These are phyloP conservation scores for Ascochyta pisi DNA, from an alignment of 2,329 filamentous ascomycete species.

Conservation along the genomic window DNA sequence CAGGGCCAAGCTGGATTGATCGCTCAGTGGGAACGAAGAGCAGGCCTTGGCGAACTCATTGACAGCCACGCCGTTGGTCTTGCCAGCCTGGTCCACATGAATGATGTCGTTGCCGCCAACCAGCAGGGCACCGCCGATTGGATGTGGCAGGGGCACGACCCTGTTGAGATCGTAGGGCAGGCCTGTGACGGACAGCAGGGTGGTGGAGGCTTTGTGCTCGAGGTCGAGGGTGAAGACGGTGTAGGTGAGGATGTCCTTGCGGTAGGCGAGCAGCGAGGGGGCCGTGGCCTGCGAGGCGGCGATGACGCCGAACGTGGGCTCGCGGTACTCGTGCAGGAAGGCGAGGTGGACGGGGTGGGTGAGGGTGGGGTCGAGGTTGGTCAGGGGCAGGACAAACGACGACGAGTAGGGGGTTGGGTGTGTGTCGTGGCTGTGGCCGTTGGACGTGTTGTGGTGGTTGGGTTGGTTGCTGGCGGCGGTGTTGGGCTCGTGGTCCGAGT, in stretches of 20 bases:
- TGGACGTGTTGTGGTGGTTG: conserved; percentile 47
- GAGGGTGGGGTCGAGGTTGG: conserved; percentile 84
- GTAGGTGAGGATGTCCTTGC: conserved; percentile 86
- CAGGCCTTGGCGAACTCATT: conserved; percentile 86
- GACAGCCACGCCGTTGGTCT: conserved; percentile 88
- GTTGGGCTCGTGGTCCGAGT: conserved; percentile 71
- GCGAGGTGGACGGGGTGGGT: conserved; percentile 89
- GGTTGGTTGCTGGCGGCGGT: conserved; percentile 18
- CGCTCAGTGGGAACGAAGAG: conserved; percentile 82
- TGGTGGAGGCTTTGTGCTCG: conserved; percentile 90
- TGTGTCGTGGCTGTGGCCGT: conserved; percentile 34
- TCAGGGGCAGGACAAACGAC: conserved; percentile 91
- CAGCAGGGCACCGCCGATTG: conserved; percentile 86
- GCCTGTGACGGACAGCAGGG: conserved; percentile 82
- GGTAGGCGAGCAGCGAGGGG: conserved; percentile 73
- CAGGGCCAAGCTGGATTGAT: conserved; percentile 82
- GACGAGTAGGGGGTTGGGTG: conserved; percentile 76
- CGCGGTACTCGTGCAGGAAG: conserved; percentile 95
- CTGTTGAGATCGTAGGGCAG: conserved; percentile 87
- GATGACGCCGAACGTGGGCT: conserved; percentile 94
- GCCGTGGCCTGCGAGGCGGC: conserved; percentile 78
- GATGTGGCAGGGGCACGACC: conserved; percentile 81
- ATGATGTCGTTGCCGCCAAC: conserved; percentile 90
- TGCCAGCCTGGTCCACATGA: conserved; percentile 94
- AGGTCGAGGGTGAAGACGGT: conserved; percentile 95